Evolutionary conservation across 495 filamentous ascomycete genomes (phyloP).

Genomic region (Beverwykella pulmonaria): DNA sequence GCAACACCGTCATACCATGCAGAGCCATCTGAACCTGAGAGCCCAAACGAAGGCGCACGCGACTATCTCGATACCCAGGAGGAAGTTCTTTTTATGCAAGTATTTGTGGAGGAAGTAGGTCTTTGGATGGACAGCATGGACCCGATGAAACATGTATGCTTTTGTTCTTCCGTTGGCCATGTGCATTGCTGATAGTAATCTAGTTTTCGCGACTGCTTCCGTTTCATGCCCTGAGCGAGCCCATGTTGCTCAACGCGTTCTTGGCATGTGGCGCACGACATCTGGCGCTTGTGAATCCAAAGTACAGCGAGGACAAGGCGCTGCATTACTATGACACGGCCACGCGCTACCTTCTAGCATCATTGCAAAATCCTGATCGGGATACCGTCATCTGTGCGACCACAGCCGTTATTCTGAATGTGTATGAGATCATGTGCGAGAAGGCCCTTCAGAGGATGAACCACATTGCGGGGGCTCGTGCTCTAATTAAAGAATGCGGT

Average conservation of each 20-base stretch:
- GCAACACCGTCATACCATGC: slow-evolving; percentile 45
- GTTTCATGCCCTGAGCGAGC: slow-evolving; percentile 76
- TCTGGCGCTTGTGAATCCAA: slow-evolving; percentile 68
- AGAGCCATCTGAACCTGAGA: slow-evolving; percentile 44
- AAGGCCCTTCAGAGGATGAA: slow-evolving; percentile 74
- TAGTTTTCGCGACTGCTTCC: slow-evolving; percentile 82
- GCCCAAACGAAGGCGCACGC: slow-evolving; percentile 39
- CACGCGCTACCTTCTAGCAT: slow-evolving; percentile 69
- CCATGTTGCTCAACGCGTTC: slow-evolving; percentile 90
- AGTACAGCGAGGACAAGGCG: slow-evolving; percentile 75
- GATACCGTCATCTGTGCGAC: slow-evolving; percentile 87
- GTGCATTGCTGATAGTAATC: slow-evolving; percentile 30
- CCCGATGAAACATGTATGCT: slow-evolving; percentile 73
- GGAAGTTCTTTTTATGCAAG: slow-evolving; percentile 82
- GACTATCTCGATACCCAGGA: slow-evolving; percentile 69
- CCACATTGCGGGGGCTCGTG: slow-evolving; percentile 83
- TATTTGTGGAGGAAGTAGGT: slow-evolving; percentile 88
- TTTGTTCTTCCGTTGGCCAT: slow-evolving; percentile 1
- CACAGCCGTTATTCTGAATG: slow-evolving; percentile 83
- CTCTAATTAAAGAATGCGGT: slow-evolving; percentile 85
- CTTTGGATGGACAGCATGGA: slow-evolving; percentile 95
- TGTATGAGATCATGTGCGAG: slow-evolving; percentile 90
- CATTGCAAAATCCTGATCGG: slow-evolving; percentile 77
- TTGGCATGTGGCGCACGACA: slow-evolving; percentile 88
- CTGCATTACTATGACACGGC: slow-evolving; percentile 81